phyloP scores from a whole-genome alignment of 441 rosid genomes.

The Adansonia rubrostipa region DNA sequence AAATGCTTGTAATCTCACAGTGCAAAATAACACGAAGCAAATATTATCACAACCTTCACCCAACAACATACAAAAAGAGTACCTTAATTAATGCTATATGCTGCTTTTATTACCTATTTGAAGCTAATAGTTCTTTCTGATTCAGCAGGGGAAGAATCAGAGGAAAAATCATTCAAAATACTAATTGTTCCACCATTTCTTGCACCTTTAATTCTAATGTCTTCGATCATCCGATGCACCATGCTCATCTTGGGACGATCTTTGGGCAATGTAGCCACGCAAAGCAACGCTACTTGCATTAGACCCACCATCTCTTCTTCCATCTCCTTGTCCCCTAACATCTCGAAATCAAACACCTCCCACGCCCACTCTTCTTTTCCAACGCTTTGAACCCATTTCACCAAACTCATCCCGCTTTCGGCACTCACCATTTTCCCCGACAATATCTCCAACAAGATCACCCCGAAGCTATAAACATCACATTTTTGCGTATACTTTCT shows the following conservation, averaged over 20 bases:
- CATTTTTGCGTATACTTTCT: slow-evolving; percentile 32
- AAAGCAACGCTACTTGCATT: slow-evolving; percentile 50
- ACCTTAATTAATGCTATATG: neutral
- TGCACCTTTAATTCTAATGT: neutral
- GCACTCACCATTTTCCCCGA: slow-evolving; percentile 46
- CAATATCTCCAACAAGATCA: slow-evolving; percentile 49
- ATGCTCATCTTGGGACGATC: slow-evolving; percentile 21
- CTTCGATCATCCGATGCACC: slow-evolving; percentile 20
- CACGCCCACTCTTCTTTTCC: slow-evolving; percentile 36
- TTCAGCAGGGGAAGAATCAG: slow-evolving; percentile 18
- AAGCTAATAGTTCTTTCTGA: neutral
- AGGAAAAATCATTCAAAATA: slow-evolving; percentile 2
- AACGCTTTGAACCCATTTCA: slow-evolving; percentile 30
- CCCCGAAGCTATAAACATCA: slow-evolving; percentile 53
- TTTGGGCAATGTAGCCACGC: slow-evolving; percentile 37
- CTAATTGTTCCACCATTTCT: neutral
- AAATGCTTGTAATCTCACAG: neutral
- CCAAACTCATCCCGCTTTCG: slow-evolving; percentile 46
- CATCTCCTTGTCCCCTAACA: slow-evolving; percentile 38
- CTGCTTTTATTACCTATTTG: neutral
- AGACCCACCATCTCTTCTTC: slow-evolving; percentile 42
- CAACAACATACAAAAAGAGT: neutral
- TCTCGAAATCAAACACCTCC: slow-evolving; percentile 59
- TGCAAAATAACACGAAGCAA: neutral
- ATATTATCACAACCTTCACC: neutral